A percentile compares a stretch with the other conserved stretches of the same genome.
Conservation (phyloP, 331 rosid species). For the Ulmus americana region DNA sequence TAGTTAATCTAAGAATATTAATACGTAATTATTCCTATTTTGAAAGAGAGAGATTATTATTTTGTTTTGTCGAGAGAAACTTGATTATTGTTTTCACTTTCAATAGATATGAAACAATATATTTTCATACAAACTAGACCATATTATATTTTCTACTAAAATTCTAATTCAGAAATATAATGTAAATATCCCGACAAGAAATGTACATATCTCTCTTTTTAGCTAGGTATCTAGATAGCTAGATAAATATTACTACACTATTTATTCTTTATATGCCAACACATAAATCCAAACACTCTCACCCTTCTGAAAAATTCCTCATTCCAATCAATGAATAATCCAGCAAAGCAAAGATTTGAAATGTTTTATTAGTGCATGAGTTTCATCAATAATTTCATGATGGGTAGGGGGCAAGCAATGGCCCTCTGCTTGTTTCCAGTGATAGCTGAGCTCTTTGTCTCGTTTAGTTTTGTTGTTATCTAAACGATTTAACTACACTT, state of each 20-base stretch:
- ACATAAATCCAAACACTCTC: background rate
- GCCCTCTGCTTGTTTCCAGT: constrained; percentile 17
- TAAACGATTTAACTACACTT: constrained; percentile 13
- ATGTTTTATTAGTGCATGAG: constrained; percentile 7
- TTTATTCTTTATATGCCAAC: background rate
- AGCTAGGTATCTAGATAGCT: background rate
- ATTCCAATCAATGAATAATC: constrained; percentile 4
- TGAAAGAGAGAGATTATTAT: too few species aligned
- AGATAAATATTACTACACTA: background rate
- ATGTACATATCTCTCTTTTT: background rate
- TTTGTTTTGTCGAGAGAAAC: too few species aligned
- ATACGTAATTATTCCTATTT: too few species aligned
- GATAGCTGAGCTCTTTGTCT: constrained; percentile 32
- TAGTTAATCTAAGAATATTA: too few species aligned
- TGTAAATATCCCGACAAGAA: background rate
- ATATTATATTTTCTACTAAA: too few species aligned
- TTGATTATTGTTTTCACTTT: too few species aligned
- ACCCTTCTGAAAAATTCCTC: constrained; percentile 1
- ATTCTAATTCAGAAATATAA: too few species aligned
- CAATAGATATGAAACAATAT: too few species aligned
- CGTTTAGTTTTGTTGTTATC: constrained; percentile 32
- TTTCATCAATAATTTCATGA: constrained; percentile 28
- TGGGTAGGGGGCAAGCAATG: constrained; percentile 24
- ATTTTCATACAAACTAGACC: too few species aligned
- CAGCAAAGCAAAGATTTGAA: background rate